phyloP scores from a whole-genome alignment of 2,329 filamentous ascomycete genomes.

The Aspergillus sp. region DNA sequence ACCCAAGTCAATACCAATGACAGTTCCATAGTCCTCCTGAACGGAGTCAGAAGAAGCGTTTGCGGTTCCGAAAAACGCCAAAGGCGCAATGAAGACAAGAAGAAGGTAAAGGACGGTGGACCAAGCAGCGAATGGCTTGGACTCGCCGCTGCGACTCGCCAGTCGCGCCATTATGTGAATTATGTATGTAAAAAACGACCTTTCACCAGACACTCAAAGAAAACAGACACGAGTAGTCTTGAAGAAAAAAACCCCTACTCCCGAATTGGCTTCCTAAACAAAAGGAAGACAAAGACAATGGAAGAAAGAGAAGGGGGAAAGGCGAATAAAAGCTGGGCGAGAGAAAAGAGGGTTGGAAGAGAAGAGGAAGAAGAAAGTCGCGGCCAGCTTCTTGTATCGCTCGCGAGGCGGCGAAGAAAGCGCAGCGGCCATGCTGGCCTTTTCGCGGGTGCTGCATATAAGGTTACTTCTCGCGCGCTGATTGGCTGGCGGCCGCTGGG shows the following conservation, averaged over 20 bases:
- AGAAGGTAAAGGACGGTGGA: slow-evolving; percentile 87
- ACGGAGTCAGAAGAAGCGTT: slow-evolving; percentile 69
- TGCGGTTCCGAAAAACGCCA: slow-evolving; percentile 74
- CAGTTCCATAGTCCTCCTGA: slow-evolving; percentile 72
- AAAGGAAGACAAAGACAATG: slow-evolving; percentile 11
- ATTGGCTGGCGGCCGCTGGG: slow-evolving; percentile 26
- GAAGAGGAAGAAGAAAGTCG: slow-evolving; percentile 10
- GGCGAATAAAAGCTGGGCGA: background rate
- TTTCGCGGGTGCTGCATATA: slow-evolving; percentile 25
- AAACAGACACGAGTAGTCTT: slow-evolving; percentile 1
- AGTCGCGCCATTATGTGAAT: slow-evolving; percentile 51
- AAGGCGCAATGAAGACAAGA: slow-evolving; percentile 77
- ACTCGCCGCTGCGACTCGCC: slow-evolving; percentile 56
- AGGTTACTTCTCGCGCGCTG: slow-evolving; percentile 33
- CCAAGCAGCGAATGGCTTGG: slow-evolving; percentile 70
- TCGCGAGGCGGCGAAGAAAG: slow-evolving; percentile 19
- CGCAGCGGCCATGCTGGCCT: slow-evolving; percentile 41
- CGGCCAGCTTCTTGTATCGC: slow-evolving; percentile 27
- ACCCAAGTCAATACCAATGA: slow-evolving; percentile 94
- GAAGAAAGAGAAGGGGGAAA: slow-evolving; percentile 12
- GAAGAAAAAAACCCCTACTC: background rate
- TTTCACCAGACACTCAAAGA: slow-evolving; percentile 5
- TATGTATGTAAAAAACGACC: slow-evolving; percentile 9
- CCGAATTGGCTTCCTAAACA: background rate
- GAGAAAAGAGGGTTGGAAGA: slow-evolving; percentile 11